Evolutionary conservation across 208 protist species (phyloP), one percentile per base, ranked within the genome.

Genomic region (Trypanosoma rangeli): DNA sequence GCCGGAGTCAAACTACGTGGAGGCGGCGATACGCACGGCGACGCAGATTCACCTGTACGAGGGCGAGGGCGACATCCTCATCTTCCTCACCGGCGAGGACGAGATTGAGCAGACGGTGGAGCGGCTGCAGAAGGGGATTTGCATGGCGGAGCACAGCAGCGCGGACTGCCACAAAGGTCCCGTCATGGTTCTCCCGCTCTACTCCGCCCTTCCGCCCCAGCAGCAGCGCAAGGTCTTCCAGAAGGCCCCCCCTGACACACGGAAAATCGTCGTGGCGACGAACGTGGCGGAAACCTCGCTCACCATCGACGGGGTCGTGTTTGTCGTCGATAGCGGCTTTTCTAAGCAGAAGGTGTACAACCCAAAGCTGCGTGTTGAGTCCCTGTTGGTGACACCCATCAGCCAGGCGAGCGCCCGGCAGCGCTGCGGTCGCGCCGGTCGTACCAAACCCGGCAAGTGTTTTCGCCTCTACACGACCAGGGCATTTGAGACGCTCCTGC

Each of bases 281-380:
- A 99, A 99, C 72, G 99, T 99, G 68, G 99, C 99, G 5, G 99
- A 99, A 78, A 99, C 99, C 1, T 99, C 98, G 0, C 76, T 99
- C 48, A 99, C 99, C 28, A 99, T 99, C 74, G 98, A 99, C 76
- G 98, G 98, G 33, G 98, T 99, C 66, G 97, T 96, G 50, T 99
- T 99, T 80, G 98, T 99, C 18, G 88, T 98, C 70, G 97, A 99
- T 76, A 97, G 97, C n/a, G 98, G 98, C 0, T 99, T 99, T 55
- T 93, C 88, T 15, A 99, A 99, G 79, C 97, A 99, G 76, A 99
- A 99, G 70, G 83, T 89, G 44, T 99, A 97, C 78, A 99, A 99
- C 84, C 86, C 98, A 0, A 98, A 98, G 75, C 85, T 98, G 13
- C 97, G 98, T 35, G 98, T 99, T 64, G 98, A 99, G 68, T 97